A percentile compares a stretch with the other conserved stretches of the same genome.
These are phyloP conservation scores for Yarrowia hollandica DNA, from an alignment of 805 yeast species.

Conservation along the genomic window DNA sequence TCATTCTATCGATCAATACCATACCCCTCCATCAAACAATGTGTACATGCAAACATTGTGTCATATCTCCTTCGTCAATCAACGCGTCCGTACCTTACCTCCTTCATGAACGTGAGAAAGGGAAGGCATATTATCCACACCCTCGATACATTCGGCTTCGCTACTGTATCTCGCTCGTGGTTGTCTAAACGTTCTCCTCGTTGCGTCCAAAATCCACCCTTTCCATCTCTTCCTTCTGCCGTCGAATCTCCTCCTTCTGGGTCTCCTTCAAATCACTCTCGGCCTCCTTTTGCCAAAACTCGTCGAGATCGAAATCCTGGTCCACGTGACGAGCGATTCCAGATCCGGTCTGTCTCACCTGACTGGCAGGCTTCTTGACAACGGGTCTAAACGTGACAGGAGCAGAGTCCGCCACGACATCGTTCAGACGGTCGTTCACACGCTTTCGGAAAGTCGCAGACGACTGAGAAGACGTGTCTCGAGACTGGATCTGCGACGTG, in stretches of 20 bases:
- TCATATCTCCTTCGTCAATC: too few species aligned
- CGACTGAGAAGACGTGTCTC: background rate
- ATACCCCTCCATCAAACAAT: too few species aligned
- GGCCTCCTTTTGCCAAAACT: slow-evolving; percentile 25
- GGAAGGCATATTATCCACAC: too few species aligned
- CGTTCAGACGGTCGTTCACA: slow-evolving; percentile 15
- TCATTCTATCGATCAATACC: too few species aligned
- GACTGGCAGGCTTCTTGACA: slow-evolving; percentile 3
- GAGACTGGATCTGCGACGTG: slow-evolving; percentile 20
- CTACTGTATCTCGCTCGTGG: too few species aligned
- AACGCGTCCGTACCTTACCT: too few species aligned
- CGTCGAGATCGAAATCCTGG: slow-evolving; percentile 20
- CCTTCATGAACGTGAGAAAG: too few species aligned
- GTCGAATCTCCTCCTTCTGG: slow-evolving; percentile 10
- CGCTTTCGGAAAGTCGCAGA: slow-evolving; percentile 8
- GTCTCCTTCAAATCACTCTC: background rate
- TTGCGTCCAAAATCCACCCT: background rate
- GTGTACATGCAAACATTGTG: too few species aligned
- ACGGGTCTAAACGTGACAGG: slow-evolving; percentile 15
- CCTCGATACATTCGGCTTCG: too few species aligned
- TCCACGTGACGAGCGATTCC: slow-evolving; percentile 24
- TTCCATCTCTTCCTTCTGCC: slow-evolving; percentile 12
- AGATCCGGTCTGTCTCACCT: background rate
- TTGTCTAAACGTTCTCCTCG: background rate
- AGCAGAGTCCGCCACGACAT: background rate